These are phyloP conservation scores for Diaporthe velutina DNA, from an alignment of 2,329 filamentous ascomycete species.

Conservation along the genomic window DNA sequence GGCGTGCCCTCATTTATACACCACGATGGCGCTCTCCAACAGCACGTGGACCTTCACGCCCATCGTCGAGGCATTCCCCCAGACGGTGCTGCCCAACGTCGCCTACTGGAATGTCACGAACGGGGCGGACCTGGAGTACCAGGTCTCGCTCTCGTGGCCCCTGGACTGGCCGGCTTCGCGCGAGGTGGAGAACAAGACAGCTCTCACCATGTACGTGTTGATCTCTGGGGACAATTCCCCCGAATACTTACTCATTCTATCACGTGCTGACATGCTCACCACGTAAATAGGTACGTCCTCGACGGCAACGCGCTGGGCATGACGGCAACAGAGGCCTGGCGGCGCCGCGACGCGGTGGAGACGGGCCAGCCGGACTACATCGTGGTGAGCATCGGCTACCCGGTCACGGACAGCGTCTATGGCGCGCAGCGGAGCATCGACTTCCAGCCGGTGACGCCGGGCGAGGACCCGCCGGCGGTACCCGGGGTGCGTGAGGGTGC, in stretches of 20 bases:
- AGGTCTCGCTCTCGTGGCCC: conserved; percentile 41
- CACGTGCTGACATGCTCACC: conserved; percentile 23
- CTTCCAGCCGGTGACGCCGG: conserved; percentile 42
- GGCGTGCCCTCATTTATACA: background rate
- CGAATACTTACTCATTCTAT: background rate
- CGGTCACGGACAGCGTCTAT: conserved; percentile 44
- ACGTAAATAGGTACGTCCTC: conserved; percentile 42
- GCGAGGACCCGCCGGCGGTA: conserved; percentile 36
- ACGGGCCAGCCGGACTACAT: conserved; percentile 43
- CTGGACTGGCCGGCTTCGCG: conserved; percentile 36
- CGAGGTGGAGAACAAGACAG: conserved; percentile 26
- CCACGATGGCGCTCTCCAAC: conserved; percentile 30
- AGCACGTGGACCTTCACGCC: conserved; percentile 45
- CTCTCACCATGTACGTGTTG: conserved; percentile 22
- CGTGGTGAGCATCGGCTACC: conserved; percentile 46
- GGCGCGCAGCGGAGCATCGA: conserved; percentile 43
- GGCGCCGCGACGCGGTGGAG: conserved; percentile 44
- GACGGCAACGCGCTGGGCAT: conserved; percentile 46
- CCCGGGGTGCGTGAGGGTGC: conserved; percentile 37
- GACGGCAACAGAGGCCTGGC: conserved; percentile 45
- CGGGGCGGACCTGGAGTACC: conserved; percentile 36
- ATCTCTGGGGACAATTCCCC: background rate
- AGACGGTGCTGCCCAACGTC: conserved; percentile 39
- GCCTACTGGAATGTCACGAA: conserved; percentile 41
- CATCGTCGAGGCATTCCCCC: conserved; percentile 35